These are phyloP conservation scores for rapeseed (Brassica napus) DNA, from an alignment of 345 rosid species.

Conservation along the genomic window DNA sequence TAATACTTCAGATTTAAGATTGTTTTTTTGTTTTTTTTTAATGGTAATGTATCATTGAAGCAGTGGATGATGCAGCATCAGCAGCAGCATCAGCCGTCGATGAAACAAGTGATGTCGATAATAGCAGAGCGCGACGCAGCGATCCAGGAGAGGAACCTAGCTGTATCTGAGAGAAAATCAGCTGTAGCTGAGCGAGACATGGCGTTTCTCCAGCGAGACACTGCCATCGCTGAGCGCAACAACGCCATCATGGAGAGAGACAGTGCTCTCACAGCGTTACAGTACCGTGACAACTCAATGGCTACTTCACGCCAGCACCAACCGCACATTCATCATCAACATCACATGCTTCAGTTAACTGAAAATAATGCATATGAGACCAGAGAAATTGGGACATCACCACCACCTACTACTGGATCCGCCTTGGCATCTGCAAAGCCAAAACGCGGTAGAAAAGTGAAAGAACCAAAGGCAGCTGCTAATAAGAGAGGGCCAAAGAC, in stretches of 20 bases:
- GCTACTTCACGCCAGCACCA: not conserved
- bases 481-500: constrained; percentile 58
- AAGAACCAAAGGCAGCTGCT: constrained; percentile 58
- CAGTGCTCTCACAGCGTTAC: constrained; percentile 77
- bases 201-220: constrained; percentile 90
- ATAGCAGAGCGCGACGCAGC: constrained; percentile 98
- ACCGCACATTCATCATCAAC: constrained; percentile 64
- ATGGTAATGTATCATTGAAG: constrained; percentile 25
- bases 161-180: constrained; percentile 86
- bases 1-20: constrained; percentile 5
- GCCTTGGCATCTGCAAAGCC: constrained; percentile 60
- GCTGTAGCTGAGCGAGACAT: constrained; percentile 92
- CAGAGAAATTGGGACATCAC: constrained; percentile 43
- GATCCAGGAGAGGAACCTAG: constrained; percentile 83
- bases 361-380: constrained; percentile 53
- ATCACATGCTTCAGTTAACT: constrained; percentile 29
- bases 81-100: constrained; percentile 76
- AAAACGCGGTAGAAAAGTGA: constrained; percentile 65
- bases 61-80: constrained; percentile 81
- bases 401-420: constrained; percentile 36
- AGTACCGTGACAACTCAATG: constrained; percentile 78
- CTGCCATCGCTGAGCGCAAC: constrained; percentile 90
- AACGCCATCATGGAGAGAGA: constrained; percentile 87
- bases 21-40: not conserved
- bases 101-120: constrained; percentile 97